phyloP scores from a whole-genome alignment of 2,329 filamentous ascomycete species.

The Macrophomina phaseolina region DNA sequence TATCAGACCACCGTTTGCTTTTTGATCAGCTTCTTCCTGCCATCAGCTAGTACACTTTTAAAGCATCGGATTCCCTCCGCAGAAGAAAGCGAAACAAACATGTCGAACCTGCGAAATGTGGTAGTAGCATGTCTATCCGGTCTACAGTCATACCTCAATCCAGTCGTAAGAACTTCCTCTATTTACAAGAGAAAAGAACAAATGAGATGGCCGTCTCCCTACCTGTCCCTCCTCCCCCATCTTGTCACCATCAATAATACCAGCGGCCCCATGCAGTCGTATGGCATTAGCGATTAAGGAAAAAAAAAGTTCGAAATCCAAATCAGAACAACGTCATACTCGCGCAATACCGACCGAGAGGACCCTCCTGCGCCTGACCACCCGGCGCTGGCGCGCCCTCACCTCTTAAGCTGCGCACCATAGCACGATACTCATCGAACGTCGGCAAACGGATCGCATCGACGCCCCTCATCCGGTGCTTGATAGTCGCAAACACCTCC shows the following conservation, averaged over 20 bases:
- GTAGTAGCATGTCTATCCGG: constrained; percentile 2
- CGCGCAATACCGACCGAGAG: constrained; percentile 18
- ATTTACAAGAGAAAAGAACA: background rate
- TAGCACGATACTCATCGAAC: constrained; percentile 23
- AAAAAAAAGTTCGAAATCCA: background rate
- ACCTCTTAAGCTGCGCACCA: constrained; percentile 25
- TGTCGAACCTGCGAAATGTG: constrained; percentile 9
- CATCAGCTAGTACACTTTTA: no score
- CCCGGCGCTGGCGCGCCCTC: background rate
- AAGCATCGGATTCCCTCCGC: background rate
- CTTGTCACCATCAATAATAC: no score
- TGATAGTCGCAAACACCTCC: constrained; percentile 24
- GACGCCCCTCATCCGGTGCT: constrained; percentile 23
- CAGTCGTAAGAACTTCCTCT: background rate
- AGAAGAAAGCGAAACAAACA: background rate
- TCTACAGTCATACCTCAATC: constrained; percentile 10
- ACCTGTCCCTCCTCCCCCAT: no score
- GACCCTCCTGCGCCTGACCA: constrained; percentile 8
- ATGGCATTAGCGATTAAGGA: background rate
- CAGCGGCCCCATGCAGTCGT: background rate
- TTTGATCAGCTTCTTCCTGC: background rate
- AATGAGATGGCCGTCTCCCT: background rate
- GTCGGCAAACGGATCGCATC: constrained; percentile 10
- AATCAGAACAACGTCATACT: constrained; percentile 22
- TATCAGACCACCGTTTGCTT: background rate